Conservation (phyloP, 2,329 filamentous ascomycete genomes). For the Neodidymelliopsis sp. region DNA sequence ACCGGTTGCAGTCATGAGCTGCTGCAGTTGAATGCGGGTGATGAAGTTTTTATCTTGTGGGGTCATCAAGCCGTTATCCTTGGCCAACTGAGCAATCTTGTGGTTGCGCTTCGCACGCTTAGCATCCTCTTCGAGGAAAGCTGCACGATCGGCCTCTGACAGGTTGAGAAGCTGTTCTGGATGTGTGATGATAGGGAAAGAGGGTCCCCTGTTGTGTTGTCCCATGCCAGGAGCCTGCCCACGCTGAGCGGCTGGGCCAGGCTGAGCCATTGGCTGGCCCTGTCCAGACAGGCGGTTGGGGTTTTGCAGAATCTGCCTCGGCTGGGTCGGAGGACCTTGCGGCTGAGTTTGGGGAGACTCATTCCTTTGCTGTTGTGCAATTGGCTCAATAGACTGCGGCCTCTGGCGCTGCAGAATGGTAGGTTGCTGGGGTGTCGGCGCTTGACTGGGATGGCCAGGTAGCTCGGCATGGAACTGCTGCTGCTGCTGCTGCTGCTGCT, state of each 20-base stretch:
- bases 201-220: slow-evolving; percentile 55
- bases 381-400: slow-evolving; percentile 31
- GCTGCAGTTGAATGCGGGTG: slow-evolving; percentile 95
- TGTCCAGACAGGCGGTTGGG: slow-evolving; percentile 67
- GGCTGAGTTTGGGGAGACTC: slow-evolving; percentile 46
- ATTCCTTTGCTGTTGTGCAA: slow-evolving; percentile 36
- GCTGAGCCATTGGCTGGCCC: slow-evolving; percentile 49
- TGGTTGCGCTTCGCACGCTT: slow-evolving; percentile 97
- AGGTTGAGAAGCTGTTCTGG: slow-evolving; percentile 78
- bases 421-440: slow-evolving; percentile 40
- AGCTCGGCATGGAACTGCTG: slow-evolving; percentile 55
- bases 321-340: slow-evolving; percentile 54
- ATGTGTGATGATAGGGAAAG: slow-evolving; percentile 66
- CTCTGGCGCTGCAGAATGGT: slow-evolving; percentile 48
- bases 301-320: slow-evolving; percentile 81
- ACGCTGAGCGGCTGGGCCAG: slow-evolving; percentile 37
- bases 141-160: slow-evolving; percentile 82
- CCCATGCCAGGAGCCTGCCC: slow-evolving; percentile 41
- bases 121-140: slow-evolving; percentile 88
- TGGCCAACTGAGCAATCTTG: slow-evolving; percentile 92
- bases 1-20: slow-evolving; percentile 90
- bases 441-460: slow-evolving; percentile 46
- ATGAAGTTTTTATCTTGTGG: slow-evolving; percentile 99
- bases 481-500: slow-evolving; percentile 47
- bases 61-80: slow-evolving; percentile 97